A percentile compares a stretch with the other conserved stretches of the same genome.
These are phyloP conservation scores for Kwoniella dendrophila DNA, from an alignment of 768 basidiomycete species.

Conservation along the genomic window DNA sequence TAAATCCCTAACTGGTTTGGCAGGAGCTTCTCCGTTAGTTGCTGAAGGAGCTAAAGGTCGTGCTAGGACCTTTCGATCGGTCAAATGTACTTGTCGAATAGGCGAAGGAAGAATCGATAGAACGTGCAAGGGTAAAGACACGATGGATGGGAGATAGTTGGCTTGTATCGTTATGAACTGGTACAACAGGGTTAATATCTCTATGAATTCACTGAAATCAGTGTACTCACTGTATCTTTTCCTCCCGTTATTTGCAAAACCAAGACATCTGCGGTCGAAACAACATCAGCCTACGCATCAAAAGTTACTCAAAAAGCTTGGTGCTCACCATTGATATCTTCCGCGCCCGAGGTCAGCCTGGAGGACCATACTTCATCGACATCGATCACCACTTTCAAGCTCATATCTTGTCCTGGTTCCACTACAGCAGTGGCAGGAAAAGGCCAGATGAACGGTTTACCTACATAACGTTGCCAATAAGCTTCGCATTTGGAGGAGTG, in stretches of 20 bases:
- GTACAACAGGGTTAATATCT: background rate
- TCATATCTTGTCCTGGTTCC: slow-evolving; percentile 26
- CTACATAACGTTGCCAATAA: slow-evolving; percentile 4
- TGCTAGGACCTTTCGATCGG: slow-evolving; percentile 30
- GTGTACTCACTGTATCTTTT: slow-evolving; percentile 38
- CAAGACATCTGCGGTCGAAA: slow-evolving; percentile 33
- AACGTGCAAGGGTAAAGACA: slow-evolving; percentile 31
- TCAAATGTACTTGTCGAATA: slow-evolving; percentile 18
- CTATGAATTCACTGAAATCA: no score
- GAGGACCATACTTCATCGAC: slow-evolving; percentile 30
- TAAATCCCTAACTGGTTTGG: slow-evolving; percentile 35
- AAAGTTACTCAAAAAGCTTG: background rate
- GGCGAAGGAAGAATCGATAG: slow-evolving; percentile 26
- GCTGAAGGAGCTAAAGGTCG: slow-evolving; percentile 11
- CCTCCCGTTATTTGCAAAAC: slow-evolving; percentile 40
- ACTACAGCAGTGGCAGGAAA: slow-evolving; percentile 34
- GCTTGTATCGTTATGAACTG: slow-evolving; percentile 46
- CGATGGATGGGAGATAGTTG: slow-evolving; percentile 28
- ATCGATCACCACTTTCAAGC: slow-evolving; percentile 27
- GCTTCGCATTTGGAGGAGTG: background rate
- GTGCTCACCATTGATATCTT: slow-evolving; percentile 42
- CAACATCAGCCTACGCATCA: background rate
- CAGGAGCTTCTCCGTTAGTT: slow-evolving; percentile 10
- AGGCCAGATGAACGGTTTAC: slow-evolving; percentile 40
- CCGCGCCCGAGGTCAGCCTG: slow-evolving; percentile 31